Evolutionary conservation across 78 protist species (phyloP).

Genomic region (Capsaspora owczarzaki): DNA sequence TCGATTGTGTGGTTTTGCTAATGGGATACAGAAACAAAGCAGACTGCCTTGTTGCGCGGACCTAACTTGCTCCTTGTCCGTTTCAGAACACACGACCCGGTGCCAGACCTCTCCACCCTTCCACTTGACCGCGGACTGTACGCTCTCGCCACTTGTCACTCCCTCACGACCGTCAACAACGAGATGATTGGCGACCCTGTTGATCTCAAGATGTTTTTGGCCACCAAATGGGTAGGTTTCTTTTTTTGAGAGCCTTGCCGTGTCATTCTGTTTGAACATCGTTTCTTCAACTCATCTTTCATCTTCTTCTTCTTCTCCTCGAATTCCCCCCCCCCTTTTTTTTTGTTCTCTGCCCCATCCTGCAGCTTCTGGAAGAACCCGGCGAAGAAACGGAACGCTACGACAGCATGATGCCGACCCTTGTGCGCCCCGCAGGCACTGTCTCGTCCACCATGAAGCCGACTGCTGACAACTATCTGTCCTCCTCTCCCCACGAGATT

Average conservation of each 20-base stretch:
- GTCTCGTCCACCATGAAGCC: neutral
- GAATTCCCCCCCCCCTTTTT: no score
- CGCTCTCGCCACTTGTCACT: constrained; percentile 63
- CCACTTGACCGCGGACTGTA: neutral
- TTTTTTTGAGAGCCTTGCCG: neutral
- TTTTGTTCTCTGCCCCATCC: no score
- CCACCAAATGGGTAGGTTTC: constrained; percentile 28
- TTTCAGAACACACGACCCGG: no score
- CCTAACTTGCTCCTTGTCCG: no score
- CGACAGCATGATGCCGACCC: constrained; percentile 10
- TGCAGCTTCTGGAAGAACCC: neutral
- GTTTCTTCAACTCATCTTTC: no score
- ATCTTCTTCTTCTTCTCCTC: no score
- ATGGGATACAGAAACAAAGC: no score
- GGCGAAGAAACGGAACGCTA: neutral
- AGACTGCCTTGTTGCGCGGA: no score
- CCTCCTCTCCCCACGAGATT: neutral
- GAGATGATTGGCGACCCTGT: constrained; percentile 72
- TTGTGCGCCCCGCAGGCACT: neutral
- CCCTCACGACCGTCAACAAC: constrained; percentile 27
- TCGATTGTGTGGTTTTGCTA: no score
- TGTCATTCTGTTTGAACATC: no score
- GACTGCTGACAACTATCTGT: no score
- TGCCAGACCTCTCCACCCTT: neutral
- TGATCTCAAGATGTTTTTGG: constrained; percentile 69